These are phyloP conservation scores for Onygena corvina DNA, from an alignment of 2,329 filamentous ascomycete species.

Conservation along the genomic window DNA sequence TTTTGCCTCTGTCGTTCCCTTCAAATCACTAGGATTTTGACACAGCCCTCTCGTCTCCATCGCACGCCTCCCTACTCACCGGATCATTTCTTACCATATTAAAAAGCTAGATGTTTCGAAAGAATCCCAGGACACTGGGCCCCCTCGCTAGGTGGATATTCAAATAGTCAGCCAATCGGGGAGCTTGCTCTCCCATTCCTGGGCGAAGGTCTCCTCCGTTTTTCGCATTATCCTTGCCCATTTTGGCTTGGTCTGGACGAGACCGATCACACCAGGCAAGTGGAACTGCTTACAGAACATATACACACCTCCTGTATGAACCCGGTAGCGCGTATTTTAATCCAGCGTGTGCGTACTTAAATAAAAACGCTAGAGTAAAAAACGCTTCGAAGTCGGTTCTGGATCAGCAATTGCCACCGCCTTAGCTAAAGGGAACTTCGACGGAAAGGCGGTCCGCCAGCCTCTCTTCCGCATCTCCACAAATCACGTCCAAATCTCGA, in stretches of 20 bases:
- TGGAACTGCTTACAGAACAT: not conserved
- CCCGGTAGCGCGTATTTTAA: too few relatives aligned
- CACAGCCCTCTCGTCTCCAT: not conserved
- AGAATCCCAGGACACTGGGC: not conserved
- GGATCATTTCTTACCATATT: not conserved
- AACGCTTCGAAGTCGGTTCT: not conserved
- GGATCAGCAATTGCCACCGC: not conserved
- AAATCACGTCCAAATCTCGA: not conserved
- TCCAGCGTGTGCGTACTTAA: too few relatives aligned
- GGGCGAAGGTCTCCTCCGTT: not conserved
- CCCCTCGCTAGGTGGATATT: not conserved
- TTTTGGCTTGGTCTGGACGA: not conserved
- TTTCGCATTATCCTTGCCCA: too few relatives aligned
- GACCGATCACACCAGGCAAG: not conserved
- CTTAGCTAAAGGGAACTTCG: not conserved
- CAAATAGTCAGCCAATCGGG: not conserved
- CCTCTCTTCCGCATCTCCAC: slow-evolving; percentile 5
- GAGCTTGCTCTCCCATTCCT: not conserved
- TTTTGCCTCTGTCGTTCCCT: too few relatives aligned
- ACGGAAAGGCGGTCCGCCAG: slow-evolving; percentile 5
- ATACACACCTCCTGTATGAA: too few relatives aligned
- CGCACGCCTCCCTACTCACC: not conserved
- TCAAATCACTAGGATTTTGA: not conserved
- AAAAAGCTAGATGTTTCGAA: not conserved
- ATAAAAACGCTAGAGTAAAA: too few relatives aligned